Conservation (phyloP, 495 filamentous ascomycete species). For the Penicillium mononematosum region DNA sequence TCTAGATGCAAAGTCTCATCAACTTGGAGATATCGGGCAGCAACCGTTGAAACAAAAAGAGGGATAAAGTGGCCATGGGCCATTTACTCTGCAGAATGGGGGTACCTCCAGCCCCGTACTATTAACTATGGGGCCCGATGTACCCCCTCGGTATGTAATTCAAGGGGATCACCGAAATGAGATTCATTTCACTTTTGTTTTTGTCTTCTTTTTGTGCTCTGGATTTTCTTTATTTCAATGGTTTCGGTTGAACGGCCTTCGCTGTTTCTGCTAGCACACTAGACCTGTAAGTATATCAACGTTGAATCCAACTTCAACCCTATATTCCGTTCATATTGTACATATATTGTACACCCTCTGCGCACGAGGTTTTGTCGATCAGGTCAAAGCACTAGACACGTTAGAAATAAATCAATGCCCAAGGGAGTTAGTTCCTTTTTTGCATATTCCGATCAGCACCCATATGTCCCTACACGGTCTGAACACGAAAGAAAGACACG, state of each 20-base stretch:
- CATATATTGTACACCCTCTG: neutral
- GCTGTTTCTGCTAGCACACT: neutral
- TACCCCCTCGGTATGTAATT: conserved; percentile 31
- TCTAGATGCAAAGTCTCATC: neutral
- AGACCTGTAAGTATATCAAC: neutral
- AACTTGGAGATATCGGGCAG: conserved; percentile 25
- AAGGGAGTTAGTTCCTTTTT: neutral
- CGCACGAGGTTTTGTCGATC: conserved; percentile 1
- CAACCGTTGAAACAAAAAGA: conserved; percentile 29
- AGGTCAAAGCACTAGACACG: neutral
- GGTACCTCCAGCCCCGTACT: conserved; percentile 22
- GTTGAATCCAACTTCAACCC: neutral
- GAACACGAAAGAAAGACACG: neutral
- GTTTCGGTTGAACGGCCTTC: neutral
- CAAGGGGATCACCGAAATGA: conserved; percentile 29
- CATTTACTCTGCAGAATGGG: conserved; percentile 20
- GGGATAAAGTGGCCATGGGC: conserved; percentile 27
- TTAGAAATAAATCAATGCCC: neutral
- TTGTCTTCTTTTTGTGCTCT: neutral
- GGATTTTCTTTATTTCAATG: neutral
- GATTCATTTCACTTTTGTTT: conserved; percentile 15
- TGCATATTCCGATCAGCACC: conserved; percentile 18
- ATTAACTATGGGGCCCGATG: conserved; percentile 22
- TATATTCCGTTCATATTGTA: neutral
- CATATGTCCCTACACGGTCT: conserved; percentile 14